Evolutionary conservation across 768 basidiomycete genomes (phyloP).

Genomic region (Tricholoma matsutake): DNA sequence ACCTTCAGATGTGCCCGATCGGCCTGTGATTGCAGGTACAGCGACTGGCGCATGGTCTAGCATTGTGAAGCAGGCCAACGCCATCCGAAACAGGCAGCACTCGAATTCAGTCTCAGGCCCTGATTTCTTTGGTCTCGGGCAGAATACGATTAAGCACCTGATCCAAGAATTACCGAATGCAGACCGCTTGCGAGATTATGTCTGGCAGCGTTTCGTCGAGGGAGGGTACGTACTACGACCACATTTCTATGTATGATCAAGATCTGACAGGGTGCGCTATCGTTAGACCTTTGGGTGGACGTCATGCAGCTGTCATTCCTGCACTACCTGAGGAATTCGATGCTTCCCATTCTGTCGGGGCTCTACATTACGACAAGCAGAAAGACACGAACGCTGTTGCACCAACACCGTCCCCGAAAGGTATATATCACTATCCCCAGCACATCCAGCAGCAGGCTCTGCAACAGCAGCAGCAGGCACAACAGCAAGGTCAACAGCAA

Average conservation of each 20-base stretch:
- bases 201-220: constrained; percentile 84
- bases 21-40: constrained; percentile 78
- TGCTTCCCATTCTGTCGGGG: constrained; percentile 42
- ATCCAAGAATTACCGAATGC: constrained; percentile 83
- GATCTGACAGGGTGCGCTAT: not conserved
- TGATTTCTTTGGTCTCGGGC: constrained; percentile 84
- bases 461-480: constrained; percentile 21
- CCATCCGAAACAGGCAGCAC: constrained; percentile 76
- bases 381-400: constrained; percentile 25
- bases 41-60: constrained; percentile 86
- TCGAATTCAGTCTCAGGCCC: constrained; percentile 87
- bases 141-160: constrained; percentile 86
- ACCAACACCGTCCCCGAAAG: constrained; percentile 28
- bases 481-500: constrained; percentile 18
- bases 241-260: not conserved
- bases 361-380: constrained; percentile 41
- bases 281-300: constrained; percentile 67
- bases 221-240: constrained; percentile 66
- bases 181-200: constrained; percentile 71
- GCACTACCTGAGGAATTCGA: constrained; percentile 76
- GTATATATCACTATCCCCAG: constrained; percentile 46
- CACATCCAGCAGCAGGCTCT: constrained; percentile 35
- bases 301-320: constrained; percentile 80
- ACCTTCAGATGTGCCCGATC: constrained; percentile 66
- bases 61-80: constrained; percentile 81